phyloP scores from a whole-genome alignment of 768 basidiomycete species.

The Boletus huronensis region DNA sequence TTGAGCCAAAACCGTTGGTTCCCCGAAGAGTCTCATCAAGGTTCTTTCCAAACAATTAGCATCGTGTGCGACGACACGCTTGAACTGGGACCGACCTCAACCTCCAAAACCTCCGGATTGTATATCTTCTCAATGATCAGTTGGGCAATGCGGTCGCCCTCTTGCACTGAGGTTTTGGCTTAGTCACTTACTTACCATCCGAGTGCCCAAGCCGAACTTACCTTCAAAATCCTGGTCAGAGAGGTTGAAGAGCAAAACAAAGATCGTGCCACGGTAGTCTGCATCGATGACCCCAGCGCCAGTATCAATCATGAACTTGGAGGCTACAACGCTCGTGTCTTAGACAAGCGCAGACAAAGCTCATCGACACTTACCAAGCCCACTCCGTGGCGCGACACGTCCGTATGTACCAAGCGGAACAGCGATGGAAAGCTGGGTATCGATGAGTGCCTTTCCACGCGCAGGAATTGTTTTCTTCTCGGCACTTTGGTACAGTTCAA shows the following conservation, averaged over 20 bases:
- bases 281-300: slow-evolving; percentile 97
- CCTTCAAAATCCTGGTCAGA: slow-evolving; percentile 88
- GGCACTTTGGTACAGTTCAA: slow-evolving; percentile 49
- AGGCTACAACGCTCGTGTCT: slow-evolving; percentile 49
- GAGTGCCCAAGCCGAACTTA: slow-evolving; percentile 25
- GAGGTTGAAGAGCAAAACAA: slow-evolving; percentile 90
- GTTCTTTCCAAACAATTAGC: slow-evolving; percentile 44
- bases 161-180: slow-evolving; percentile 55
- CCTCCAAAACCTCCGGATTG: slow-evolving; percentile 82
- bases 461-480: slow-evolving; percentile 83
- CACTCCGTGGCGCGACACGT: slow-evolving; percentile 92
- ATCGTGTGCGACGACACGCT: not conserved
- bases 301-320: slow-evolving; percentile 97
- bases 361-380: slow-evolving; percentile 64
- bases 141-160: slow-evolving; percentile 95
- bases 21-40: slow-evolving; percentile 87
- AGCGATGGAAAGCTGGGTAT: slow-evolving; percentile 90
- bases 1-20: slow-evolving; percentile 88
- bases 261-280: slow-evolving; percentile 90
- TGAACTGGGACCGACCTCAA: slow-evolving; percentile 50
- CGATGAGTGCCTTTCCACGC: slow-evolving; percentile 85
- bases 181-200: not conserved
- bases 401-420: slow-evolving; percentile 94
- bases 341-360: not conserved
- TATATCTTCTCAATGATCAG: slow-evolving; percentile 89